Evolutionary conservation across 225 moss, liverwort and hornwort genomes (phyloP).

Genomic region (Marchantia polymorpha): DNA sequence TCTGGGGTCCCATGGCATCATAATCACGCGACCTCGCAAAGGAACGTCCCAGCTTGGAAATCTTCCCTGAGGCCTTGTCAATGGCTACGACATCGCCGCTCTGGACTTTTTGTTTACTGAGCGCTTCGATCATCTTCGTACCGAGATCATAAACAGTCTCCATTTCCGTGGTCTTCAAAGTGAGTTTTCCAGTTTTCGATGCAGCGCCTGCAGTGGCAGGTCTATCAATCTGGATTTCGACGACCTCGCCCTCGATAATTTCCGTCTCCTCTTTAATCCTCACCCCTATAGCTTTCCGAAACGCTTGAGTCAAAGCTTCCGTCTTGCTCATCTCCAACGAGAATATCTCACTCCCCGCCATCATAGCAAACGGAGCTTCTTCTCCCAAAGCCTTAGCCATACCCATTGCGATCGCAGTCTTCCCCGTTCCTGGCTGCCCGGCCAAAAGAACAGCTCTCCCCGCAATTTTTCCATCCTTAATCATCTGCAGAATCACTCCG

Average conservation of each 20-base stretch:
- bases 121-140: constrained; percentile 77
- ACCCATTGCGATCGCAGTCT: constrained; percentile 90
- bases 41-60: constrained; percentile 65
- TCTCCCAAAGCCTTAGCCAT: constrained; percentile 87
- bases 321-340: constrained; percentile 93
- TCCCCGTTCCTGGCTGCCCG: constrained; percentile 82
- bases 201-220: constrained; percentile 50
- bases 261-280: constrained; percentile 88
- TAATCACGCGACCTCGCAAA: constrained; percentile 78
- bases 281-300: constrained; percentile 79
- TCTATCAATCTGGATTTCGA: constrained; percentile 73
- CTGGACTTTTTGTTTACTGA: constrained; percentile 71
- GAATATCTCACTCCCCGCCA: constrained; percentile 87
- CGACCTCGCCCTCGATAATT: constrained; percentile 86
- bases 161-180: constrained; percentile 89
- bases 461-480: constrained; percentile 71
- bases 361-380: constrained; percentile 94
- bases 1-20: constrained; percentile 85
- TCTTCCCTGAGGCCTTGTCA: constrained; percentile 80
- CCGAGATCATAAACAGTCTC: constrained; percentile 82
- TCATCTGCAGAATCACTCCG: constrained; percentile 84
- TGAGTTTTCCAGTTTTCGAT: constrained; percentile 70
- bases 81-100: constrained; percentile 78
- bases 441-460: constrained; percentile 78
- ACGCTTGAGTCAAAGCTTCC: constrained; percentile 77